phyloP scores from a whole-genome alignment of 768 basidiomycete species.

The Collybia mongolica region DNA sequence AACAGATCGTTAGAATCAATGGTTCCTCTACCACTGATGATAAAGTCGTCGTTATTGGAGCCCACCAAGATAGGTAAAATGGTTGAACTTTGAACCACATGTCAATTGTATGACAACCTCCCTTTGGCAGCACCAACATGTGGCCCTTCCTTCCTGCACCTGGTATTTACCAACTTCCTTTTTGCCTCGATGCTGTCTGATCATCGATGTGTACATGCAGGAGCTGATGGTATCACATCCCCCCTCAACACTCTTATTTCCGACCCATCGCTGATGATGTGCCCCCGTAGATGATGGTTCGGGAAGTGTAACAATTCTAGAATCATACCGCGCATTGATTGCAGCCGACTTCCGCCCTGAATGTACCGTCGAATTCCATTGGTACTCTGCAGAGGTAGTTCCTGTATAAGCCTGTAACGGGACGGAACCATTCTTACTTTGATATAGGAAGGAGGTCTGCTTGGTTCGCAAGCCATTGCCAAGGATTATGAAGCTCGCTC shows the following conservation, averaged over 20 bases:
- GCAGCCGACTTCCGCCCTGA: conserved; percentile 66
- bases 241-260: conserved; percentile 12
- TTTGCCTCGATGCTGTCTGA: conserved; percentile 20
- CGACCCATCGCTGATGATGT: conserved; percentile 19
- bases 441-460: conserved; percentile 75
- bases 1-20: conserved; percentile 72
- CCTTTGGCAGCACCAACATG: conserved; percentile 55
- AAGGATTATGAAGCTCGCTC: conserved; percentile 62
- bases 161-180: conserved; percentile 39
- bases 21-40: conserved; percentile 65
- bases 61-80: conserved; percentile 79
- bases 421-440: conserved; percentile 7
- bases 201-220: conserved; percentile 27
- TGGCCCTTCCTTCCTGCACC: conserved; percentile 80
- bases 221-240: conserved; percentile 43
- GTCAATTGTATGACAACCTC: conserved; percentile 5
- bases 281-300: conserved; percentile 64
- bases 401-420: conserved; percentile 9
- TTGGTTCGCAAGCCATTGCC: conserved; percentile 90
- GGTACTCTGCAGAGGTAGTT: conserved; percentile 78
- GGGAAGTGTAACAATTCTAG: conserved; percentile 77
- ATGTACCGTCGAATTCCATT: conserved; percentile 75
- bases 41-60: conserved; percentile 66
- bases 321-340: conserved; percentile 72
- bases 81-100: conserved; percentile 5